Evolutionary conservation across 768 basidiomycete genomes (phyloP), one percentile per base, ranked within the genome.

Genomic region (Xerocomellus dryophilus): DNA sequence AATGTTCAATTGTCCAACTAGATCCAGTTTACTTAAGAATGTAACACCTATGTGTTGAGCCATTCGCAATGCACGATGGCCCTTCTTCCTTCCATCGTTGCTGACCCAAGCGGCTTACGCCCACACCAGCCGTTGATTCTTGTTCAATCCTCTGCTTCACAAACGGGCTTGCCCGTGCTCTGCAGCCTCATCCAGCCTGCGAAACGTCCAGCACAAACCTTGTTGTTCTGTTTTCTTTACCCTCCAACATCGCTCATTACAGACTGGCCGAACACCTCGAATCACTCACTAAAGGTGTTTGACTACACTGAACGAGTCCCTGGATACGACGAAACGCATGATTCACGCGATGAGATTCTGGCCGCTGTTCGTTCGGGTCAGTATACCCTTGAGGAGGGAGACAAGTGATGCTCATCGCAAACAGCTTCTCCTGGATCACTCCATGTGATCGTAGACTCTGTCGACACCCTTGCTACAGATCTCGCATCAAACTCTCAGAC

Each of bases 361-460:
- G 62, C 67, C 4, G 66, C 73, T 27, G 68, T 83, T 17, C 70
- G 76, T 61, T 72, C 74, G 65, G 66, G 70, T 74, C 21, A 48
- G 53, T 51, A 35, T 62, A 46, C 35, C 39, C n/a, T 27, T 12
- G 8, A 17, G 45, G 25, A 40, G 8, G 1, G 17, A 45, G n/a
- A 17, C 15, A 14, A 12, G 25, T 9, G 29, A 35, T 35, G 36
- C 58, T 62, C 47, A 61, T 48, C 49, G 44, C 53, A 4, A 43
- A 47, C 65, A 79, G 79, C 69, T 43, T 61, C 75, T 29, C 38
- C 74, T 29, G 76, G 77, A 29, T 74, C 84, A n/a, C 53, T 88
- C 27, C 79, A 76, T 56, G 78, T 90, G 21, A 66, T 88, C 47
- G 75, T 93, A 34, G 92, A 93, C 66, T 88, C 88, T 18, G 69